A percentile compares a stretch with the other conserved stretches of the same genome.
Conservation (phyloP, 2,329 filamentous ascomycete genomes). For the Lasiodiplodia citricola region DNA sequence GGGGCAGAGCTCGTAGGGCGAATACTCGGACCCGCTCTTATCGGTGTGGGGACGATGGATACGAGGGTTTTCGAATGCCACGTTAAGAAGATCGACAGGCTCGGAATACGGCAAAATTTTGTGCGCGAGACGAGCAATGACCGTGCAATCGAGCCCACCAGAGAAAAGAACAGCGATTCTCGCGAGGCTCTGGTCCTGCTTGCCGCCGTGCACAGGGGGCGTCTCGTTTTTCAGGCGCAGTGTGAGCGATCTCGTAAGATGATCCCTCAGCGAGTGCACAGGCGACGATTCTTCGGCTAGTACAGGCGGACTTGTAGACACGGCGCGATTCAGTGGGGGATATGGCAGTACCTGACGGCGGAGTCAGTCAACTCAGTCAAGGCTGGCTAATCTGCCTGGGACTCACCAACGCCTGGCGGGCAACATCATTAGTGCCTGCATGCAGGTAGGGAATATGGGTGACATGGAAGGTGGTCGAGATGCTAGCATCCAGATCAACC, state of each 20-base stretch:
- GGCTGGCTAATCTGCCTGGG: not conserved
- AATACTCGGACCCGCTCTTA: slow-evolving; percentile 29
- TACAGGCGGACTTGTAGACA: not conserved
- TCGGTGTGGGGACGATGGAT: slow-evolving; percentile 47
- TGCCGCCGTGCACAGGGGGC: not conserved
- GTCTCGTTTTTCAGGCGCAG: not conserved
- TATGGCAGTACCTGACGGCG: slow-evolving; percentile 18
- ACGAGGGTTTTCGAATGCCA: slow-evolving; percentile 95
- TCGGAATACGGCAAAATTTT: slow-evolving; percentile 73
- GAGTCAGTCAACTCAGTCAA: not conserved
- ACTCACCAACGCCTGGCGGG: slow-evolving; percentile 11
- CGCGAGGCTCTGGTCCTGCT: slow-evolving; percentile 37
- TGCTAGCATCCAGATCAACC: slow-evolving; percentile 57
- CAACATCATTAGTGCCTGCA: not conserved
- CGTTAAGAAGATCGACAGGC: slow-evolving; percentile 86
- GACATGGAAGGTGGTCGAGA: not conserved
- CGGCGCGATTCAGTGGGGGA: slow-evolving; percentile 6
- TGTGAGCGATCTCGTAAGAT: slow-evolving; percentile 27
- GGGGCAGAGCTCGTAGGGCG: slow-evolving; percentile 80
- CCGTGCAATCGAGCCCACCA: slow-evolving; percentile 89
- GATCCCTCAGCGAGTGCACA: slow-evolving; percentile 48
- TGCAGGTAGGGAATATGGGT: slow-evolving; percentile 11
- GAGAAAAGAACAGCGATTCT: slow-evolving; percentile 86
- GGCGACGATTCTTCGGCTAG: slow-evolving; percentile 23
- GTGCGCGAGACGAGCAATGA: slow-evolving; percentile 80